Evolutionary conservation across 192 early-diverging fungal species (phyloP).

Genomic region (Gigaspora rosea): DNA sequence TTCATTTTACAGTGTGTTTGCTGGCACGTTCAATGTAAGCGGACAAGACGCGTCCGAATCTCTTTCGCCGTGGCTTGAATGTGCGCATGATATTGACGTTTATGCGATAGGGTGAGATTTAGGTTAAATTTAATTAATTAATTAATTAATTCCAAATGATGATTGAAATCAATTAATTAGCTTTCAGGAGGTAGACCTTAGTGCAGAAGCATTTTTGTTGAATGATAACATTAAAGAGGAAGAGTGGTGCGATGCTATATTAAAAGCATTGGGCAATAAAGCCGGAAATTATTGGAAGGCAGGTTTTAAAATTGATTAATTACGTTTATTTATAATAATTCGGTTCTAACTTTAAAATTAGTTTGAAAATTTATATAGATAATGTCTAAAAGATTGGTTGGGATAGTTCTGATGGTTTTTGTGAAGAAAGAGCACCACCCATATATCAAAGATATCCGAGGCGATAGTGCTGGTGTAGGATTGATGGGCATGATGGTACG

Average conservation of each 20-base stretch:
- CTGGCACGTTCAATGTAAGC: conserved; percentile 93
- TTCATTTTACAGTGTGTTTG: conserved; percentile 57
- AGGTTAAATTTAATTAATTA: conserved; percentile 6
- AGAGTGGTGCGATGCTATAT: conserved; percentile 78
- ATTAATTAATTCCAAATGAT: background rate
- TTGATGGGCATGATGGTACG: conserved; percentile 75
- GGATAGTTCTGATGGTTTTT: conserved; percentile 86
- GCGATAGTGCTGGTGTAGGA: conserved; percentile 78
- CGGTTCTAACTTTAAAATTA: background rate
- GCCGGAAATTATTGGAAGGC: conserved; percentile 63
- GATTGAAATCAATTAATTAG: conserved; percentile 43
- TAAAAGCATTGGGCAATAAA: conserved; percentile 58
- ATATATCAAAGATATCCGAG: conserved; percentile 63
- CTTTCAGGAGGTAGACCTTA: conserved; percentile 91
- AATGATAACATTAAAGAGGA: conserved; percentile 69
- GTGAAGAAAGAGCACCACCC: conserved; percentile 52
- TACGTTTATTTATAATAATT: background rate
- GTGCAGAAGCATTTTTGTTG: conserved; percentile 81
- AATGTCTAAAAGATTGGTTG: conserved; percentile 84
- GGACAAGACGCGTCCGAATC: conserved; percentile 62
- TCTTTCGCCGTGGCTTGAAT: conserved; percentile 66
- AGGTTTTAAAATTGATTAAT: background rate
- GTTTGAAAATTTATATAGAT: conserved; percentile 39
- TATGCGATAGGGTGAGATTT: conserved; percentile 69
- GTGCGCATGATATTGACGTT: conserved; percentile 55